Base-by-base conservation (phyloP, 2,329 filamentous ascomycete species). In the Fusarium buxicola region DNA sequence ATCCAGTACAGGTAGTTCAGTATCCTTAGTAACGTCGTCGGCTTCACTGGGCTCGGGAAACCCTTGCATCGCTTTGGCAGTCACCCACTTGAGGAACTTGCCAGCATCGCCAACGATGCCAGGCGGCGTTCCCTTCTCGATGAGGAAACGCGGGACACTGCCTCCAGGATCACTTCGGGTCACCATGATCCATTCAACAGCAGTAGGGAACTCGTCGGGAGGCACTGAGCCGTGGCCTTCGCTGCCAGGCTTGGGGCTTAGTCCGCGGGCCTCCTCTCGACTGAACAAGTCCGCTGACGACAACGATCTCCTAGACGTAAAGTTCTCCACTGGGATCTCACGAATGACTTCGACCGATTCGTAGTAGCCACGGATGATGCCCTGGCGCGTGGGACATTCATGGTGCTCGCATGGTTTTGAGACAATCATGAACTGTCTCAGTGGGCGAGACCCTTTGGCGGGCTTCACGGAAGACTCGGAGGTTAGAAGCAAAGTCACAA, bases 331-430 rank as follows among this genome's bases (percentile, higher is more conserved):
- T 1, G 89, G 89, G 12, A 97, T 84, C 76, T 98, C 94, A 45
- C 94, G 84, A 55, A 97, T 94, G 65, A 97, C 83, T 76, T 98
- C 94, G 13, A 97, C 90, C 2, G 92, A 96, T 78, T 97, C 94
- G 69, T 97, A 98, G 63, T 89, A 84, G 4, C 94, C 94, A 35
- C 92, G 85, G 44, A 97, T 91, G 73, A 89, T 94, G 13, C 91
- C 92, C 56, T 85, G 78, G 9, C 89, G 83, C 11, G 84, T 83
- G 16, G 89, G 88, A 30, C 90, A 89, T 56, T 92, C 87, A 0
- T 89, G 87, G 73, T 97, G 93, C 16, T 84, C 76, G 70, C 92
- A 91, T 1, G 94, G 94, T 74, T 91, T 93, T 3, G 93, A 97
- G 4, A 97, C 86, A 50, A 97, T 85, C 83, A 97, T 92, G 74